Evolutionary conservation across 2,329 filamentous ascomycete genomes (phyloP).

Genomic region (Ophiosphaerella korrae): DNA sequence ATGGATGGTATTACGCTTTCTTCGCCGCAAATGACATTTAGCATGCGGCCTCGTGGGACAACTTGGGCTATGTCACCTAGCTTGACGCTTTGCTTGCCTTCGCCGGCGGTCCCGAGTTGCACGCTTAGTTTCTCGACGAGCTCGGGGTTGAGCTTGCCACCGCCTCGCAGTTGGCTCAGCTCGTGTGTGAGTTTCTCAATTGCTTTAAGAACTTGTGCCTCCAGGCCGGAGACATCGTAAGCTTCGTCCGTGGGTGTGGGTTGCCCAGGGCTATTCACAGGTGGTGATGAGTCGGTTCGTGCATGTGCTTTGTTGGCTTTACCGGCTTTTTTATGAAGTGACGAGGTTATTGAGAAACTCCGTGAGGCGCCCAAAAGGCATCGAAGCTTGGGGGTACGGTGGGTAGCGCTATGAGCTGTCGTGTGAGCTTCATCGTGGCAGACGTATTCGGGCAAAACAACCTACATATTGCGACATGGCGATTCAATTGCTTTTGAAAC

Average conservation of each 20-base stretch:
- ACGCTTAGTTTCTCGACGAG: constrained; percentile 66
- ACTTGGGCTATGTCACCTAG: constrained; percentile 70
- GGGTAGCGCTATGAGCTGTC: constrained; percentile 7
- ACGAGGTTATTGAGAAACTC: constrained; percentile 51
- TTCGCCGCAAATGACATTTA: constrained; percentile 69
- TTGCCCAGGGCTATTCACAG: constrained; percentile 24
- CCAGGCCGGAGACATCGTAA: constrained; percentile 64
- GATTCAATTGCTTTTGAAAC: constrained; percentile 28
- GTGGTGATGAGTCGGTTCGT: constrained; percentile 42
- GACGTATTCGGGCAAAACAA: not conserved
- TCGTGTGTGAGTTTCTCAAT: constrained; percentile 65
- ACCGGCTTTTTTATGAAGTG: constrained; percentile 58
- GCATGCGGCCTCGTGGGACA: constrained; percentile 65
- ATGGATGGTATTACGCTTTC: constrained; percentile 56
- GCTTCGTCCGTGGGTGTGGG: constrained; percentile 57
- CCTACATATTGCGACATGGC: constrained; percentile 33
- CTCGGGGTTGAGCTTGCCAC: constrained; percentile 67
- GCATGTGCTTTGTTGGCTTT: constrained; percentile 54
- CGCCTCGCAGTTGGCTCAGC: constrained; percentile 65
- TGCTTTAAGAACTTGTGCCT: constrained; percentile 60
- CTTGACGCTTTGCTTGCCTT: constrained; percentile 57
- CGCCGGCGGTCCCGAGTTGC: constrained; percentile 54
- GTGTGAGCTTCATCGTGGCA: constrained; percentile 8
- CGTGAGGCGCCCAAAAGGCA: constrained; percentile 16
- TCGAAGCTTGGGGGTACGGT: constrained; percentile 12